Base-by-base conservation (phyloP, 768 basidiomycete species). In the Suillus tomentosus region DNA sequence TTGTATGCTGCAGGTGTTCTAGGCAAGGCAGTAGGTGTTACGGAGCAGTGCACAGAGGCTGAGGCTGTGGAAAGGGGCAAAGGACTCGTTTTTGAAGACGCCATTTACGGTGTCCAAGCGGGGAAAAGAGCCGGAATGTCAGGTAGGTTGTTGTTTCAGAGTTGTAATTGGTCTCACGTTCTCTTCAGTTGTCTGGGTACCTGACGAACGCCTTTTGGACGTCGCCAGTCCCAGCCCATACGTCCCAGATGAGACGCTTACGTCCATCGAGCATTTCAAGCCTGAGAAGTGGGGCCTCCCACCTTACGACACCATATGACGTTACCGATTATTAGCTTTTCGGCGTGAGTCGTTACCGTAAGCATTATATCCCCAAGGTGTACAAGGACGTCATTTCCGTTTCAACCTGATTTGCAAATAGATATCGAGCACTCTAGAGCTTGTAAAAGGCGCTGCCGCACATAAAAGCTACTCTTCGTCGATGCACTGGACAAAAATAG, bases 241-340 rank as follows among this genome's bases (percentile, higher is more conserved):
- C 73, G 75, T 69, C 68, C 82, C 90, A 13, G 87, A 93, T 68
- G 81, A 85, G 69, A 82, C 81, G 2, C 72, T 94, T 7, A 71
- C 69, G 50, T 87, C 90, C 5, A 71, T 95, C 15, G 86, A 88
- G 66, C 83, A 88, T 7, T 95, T 96, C 67, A 78, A 79, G n/a
- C 92, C 93, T 0, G 88, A 92, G 66, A 79, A 89, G 48, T 95
- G 92, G 91, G 94, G 92, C 3, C 78, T 95, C 34, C 93, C 93
- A 22, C 83, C 90, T 13, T 94, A 89, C 70, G 56, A 58, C 5
- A 5, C 39, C 27, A 1, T 27, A 17, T 57, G 56, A 40, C 24
- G 11, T 40, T 9, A 53, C 17, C 31, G 31, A 14, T 55, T 7
- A 14, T 39, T 31, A 31, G 31, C 31, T 31, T 31, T 31, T 53